These are phyloP conservation scores for Cadophora malorum DNA, from an alignment of 2,329 filamentous ascomycete genomes.

Conservation along the genomic window DNA sequence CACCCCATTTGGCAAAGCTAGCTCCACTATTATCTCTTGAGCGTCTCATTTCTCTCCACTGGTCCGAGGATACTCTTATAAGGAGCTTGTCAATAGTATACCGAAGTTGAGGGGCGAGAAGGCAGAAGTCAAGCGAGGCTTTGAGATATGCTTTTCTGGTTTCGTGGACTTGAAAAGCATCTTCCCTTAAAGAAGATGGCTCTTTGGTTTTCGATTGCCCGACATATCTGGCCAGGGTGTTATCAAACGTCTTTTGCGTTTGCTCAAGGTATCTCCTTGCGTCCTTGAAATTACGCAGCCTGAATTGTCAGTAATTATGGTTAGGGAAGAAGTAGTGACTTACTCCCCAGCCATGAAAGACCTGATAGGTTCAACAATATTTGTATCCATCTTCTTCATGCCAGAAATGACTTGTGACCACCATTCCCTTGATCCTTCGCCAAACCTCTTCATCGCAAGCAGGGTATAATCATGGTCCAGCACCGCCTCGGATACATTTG, in stretches of 20 bases:
- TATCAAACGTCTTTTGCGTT: constrained; percentile 85
- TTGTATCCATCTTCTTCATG: constrained; percentile 77
- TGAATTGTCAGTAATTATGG: constrained; percentile 20
- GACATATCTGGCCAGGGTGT: constrained; percentile 80
- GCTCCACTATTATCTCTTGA: constrained; percentile 69
- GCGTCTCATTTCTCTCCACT: constrained; percentile 85
- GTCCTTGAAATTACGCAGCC: constrained; percentile 83
- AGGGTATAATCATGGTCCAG: constrained; percentile 96
- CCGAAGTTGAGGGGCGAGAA: constrained; percentile 84
- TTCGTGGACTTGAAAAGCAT: constrained; percentile 95
- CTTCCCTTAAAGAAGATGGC: constrained; percentile 86
- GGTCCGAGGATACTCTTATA: constrained; percentile 82
- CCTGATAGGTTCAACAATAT: constrained; percentile 82
- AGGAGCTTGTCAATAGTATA: constrained; percentile 85
- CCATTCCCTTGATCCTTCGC: constrained; percentile 86
- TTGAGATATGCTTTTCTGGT: constrained; percentile 89
- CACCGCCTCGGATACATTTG: constrained; percentile 78
- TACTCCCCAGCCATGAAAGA: constrained; percentile 76
- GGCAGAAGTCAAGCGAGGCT: constrained; percentile 91
- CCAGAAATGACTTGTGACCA: constrained; percentile 78
- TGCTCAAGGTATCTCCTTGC: constrained; percentile 76
- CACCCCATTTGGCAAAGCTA: constrained; percentile 69
- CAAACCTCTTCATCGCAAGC: constrained; percentile 82
- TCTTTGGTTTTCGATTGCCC: constrained; percentile 92
- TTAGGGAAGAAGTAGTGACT: constrained; percentile 15